Conservation (phyloP, 2,329 filamentous ascomycete genomes). For the Talaromyces rugulosus region DNA sequence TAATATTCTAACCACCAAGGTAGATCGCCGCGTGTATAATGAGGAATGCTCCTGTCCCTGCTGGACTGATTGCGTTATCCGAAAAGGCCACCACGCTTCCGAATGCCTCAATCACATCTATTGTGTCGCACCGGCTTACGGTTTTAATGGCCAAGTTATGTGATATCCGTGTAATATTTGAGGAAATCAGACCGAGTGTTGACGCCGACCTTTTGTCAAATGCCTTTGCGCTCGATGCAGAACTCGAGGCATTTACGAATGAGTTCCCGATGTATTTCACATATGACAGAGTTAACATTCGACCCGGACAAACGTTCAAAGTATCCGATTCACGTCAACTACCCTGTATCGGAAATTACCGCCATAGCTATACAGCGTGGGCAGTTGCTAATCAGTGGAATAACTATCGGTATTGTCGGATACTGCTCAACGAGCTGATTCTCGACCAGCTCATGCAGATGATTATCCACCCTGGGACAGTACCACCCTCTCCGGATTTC, state of each 20-base stretch:
- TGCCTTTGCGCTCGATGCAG: slow-evolving; percentile 30
- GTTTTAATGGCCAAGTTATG: slow-evolving; percentile 32
- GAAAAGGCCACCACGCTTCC: slow-evolving; percentile 19
- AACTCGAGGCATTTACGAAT: slow-evolving; percentile 30
- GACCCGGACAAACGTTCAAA: slow-evolving; percentile 33
- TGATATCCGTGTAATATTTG: slow-evolving; percentile 19
- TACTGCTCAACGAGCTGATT: slow-evolving; percentile 51
- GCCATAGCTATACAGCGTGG: slow-evolving; percentile 54
- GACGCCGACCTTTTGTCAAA: slow-evolving; percentile 25
- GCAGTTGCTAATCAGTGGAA: slow-evolving; percentile 56
- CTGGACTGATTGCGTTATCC: slow-evolving; percentile 28
- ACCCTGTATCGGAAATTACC: slow-evolving; percentile 48
- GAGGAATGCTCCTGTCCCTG: slow-evolving; percentile 25
- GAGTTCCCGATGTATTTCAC: slow-evolving; percentile 23
- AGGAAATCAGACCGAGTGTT: background rate
- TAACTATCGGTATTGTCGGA: slow-evolving; percentile 57
- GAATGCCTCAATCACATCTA: slow-evolving; percentile 10
- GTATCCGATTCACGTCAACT: slow-evolving; percentile 18
- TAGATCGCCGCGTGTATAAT: slow-evolving; percentile 36
- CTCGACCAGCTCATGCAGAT: slow-evolving; percentile 26
- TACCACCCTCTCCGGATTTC: slow-evolving; percentile 25
- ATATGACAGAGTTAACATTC: slow-evolving; percentile 21
- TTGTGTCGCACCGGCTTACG: slow-evolving; percentile 25
- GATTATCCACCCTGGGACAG: slow-evolving; percentile 17
- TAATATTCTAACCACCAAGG: slow-evolving; percentile 5